phyloP scores from a whole-genome alignment of 176 grass and related monocot species.

The Melocanna baccifera region DNA sequence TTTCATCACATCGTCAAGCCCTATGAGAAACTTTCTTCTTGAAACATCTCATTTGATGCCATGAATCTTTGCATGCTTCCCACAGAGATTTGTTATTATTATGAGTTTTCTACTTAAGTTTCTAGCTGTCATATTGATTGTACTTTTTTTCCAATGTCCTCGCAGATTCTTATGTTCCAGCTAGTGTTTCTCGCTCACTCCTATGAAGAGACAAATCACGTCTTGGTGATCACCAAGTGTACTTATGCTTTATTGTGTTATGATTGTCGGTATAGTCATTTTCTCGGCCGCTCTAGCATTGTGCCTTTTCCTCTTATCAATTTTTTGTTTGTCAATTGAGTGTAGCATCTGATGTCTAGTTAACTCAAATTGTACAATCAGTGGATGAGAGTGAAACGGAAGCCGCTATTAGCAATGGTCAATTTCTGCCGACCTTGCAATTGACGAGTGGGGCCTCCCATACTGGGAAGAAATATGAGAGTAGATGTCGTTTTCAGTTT shows the following conservation, averaged over 20 bases:
- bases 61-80: slow-evolving; percentile 17
- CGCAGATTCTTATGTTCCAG: slow-evolving; percentile 31
- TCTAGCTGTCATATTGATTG: background rate
- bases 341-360: background rate
- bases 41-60: slow-evolving; percentile 24
- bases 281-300: background rate
- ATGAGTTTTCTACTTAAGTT: background rate
- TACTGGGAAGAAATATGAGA: background rate
- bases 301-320: background rate
- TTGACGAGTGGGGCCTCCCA: background rate
- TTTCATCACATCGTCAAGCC: background rate
- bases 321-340: background rate
- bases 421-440: slow-evolving; percentile 31
- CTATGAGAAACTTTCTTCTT: slow-evolving; percentile 17
- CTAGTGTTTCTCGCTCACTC: slow-evolving; percentile 21
- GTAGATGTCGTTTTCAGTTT: background rate
- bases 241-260: background rate
- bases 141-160: background rate
- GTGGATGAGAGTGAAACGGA: background rate
- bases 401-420: background rate
- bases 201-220: background rate
- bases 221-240: slow-evolving; percentile 18
- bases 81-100: slow-evolving; percentile 19
- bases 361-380: background rate
- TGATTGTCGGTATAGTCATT: slow-evolving; percentile 22